phyloP scores from a whole-genome alignment of 306 rosid species.

The Dryas octopetala region DNA sequence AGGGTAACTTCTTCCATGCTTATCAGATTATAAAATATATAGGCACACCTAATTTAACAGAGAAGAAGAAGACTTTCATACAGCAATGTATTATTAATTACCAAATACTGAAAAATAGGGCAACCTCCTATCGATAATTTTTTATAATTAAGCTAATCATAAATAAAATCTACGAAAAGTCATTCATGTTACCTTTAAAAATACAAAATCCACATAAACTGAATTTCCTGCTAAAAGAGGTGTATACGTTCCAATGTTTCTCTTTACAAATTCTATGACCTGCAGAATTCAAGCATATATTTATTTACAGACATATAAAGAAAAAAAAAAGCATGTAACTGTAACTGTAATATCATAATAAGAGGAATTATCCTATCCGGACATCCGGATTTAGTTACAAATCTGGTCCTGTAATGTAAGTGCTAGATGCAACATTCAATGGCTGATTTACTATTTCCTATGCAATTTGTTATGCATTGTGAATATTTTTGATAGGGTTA shows the following conservation, averaged over 20 bases:
- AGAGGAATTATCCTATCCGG: too few species aligned
- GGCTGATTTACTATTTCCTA: too few species aligned
- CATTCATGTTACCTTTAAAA: slow-evolving; percentile 64
- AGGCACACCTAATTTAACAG: not conserved
- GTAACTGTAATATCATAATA: slow-evolving; percentile 20
- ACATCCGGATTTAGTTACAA: too few species aligned
- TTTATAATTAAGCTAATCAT: not conserved
- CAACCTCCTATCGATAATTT: not conserved
- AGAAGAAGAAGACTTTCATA: not conserved
- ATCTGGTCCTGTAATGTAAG: slow-evolving; percentile 2
- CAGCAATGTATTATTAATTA: not conserved
- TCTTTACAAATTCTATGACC: slow-evolving; percentile 87
- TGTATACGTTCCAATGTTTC: slow-evolving; percentile 51
- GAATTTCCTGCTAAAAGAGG: slow-evolving; percentile 94
- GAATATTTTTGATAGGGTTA: too few species aligned
- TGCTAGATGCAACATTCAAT: too few species aligned
- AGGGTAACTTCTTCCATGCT: not conserved
- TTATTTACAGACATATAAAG: not conserved
- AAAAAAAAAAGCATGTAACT: slow-evolving; percentile 11
- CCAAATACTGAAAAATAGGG: not conserved
- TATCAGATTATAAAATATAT: not conserved
- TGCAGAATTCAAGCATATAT: slow-evolving; percentile 34
- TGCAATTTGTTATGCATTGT: too few species aligned
- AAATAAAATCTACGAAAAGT: not conserved
- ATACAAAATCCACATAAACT: slow-evolving; percentile 71